Evolutionary conservation across 306 rosid genomes (phyloP).

Genomic region (Pterocarpus macrocarpus): DNA sequence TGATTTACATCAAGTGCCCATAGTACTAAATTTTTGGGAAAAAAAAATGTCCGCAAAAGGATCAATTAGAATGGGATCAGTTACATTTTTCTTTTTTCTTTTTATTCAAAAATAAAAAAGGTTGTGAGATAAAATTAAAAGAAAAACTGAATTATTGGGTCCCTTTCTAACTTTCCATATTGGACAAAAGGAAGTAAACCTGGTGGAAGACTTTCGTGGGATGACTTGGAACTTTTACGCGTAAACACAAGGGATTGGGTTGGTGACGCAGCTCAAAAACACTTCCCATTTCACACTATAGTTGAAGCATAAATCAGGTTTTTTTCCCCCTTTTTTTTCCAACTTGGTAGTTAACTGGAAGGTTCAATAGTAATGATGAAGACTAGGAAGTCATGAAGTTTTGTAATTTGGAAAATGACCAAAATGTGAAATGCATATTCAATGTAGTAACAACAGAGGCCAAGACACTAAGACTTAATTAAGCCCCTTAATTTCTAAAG

Average conservation of each 20-base stretch:
- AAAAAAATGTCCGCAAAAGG: not conserved
- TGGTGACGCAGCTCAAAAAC: conserved; percentile 25
- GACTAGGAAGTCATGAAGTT: conserved; percentile 10
- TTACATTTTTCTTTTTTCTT: not conserved
- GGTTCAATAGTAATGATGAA: conserved; percentile 46
- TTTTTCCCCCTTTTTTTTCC: not conserved
- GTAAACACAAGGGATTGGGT: conserved; percentile 32
- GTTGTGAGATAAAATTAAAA: not conserved
- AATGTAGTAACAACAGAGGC: conserved; percentile 31
- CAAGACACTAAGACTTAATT: not conserved
- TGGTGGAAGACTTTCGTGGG: conserved; percentile 18
- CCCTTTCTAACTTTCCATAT: not conserved
- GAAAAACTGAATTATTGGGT: not conserved
- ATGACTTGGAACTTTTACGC: conserved; percentile 39
- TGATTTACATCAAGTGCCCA: too few species aligned
- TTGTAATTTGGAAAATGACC: conserved; percentile 43
- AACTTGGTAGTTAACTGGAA: conserved; percentile 34
- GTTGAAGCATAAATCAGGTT: not conserved
- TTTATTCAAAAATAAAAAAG: not conserved
- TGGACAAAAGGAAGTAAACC: not conserved
- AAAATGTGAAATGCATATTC: conserved; percentile 25
- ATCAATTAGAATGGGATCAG: not conserved
- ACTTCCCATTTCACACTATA: conserved; percentile 41
- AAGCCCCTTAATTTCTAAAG: conserved; percentile 26
- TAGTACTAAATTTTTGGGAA: too few species aligned